Evolutionary conservation across 129 eudicot genomes (phyloP).

Genomic region (Tagetes erecta): DNA sequence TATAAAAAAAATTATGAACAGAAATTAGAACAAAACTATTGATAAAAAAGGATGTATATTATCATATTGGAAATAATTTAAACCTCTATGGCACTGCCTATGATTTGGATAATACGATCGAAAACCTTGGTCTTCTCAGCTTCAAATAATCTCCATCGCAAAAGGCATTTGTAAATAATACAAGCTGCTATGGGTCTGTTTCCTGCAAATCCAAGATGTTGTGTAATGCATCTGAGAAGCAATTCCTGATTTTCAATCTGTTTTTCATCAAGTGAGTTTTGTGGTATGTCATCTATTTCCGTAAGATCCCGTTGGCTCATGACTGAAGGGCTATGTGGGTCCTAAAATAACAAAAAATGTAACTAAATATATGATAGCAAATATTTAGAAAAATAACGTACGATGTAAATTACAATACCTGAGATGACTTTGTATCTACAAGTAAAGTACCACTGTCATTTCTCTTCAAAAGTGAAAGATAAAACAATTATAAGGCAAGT

Average conservation of each 20-base stretch:
- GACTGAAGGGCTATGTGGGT: conserved; percentile 61
- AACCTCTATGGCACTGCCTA: conserved; percentile 95
- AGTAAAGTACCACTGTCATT: conserved; percentile 60
- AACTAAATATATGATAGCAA: conserved; percentile 1
- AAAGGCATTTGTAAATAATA: conserved; percentile 86
- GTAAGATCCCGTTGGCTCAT: conserved; percentile 47
- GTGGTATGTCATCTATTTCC: conserved; percentile 85
- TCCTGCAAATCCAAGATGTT: conserved; percentile 80
- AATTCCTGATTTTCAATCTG: conserved; percentile 86
- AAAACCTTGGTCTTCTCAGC: conserved; percentile 86
- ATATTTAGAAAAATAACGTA: background rate
- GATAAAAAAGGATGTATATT: background rate
- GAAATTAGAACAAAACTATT: conserved; percentile 12
- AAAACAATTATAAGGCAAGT: conserved; percentile 16
- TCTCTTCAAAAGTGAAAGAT: conserved; percentile 56
- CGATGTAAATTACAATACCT: conserved; percentile 38
- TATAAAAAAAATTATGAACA: conserved; percentile 8
- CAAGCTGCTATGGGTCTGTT: conserved; percentile 87
- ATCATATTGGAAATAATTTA: conserved; percentile 6
- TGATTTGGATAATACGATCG: conserved; percentile 84
- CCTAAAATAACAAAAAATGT: conserved; percentile 41
- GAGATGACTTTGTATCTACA: conserved; percentile 54
- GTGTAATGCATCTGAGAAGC: conserved; percentile 74
- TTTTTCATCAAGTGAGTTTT: conserved; percentile 87
- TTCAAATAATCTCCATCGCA: conserved; percentile 98